These are phyloP conservation scores for Pythium insidiosum DNA, from an alignment of 352 stramenopile species.

Conservation along the genomic window DNA sequence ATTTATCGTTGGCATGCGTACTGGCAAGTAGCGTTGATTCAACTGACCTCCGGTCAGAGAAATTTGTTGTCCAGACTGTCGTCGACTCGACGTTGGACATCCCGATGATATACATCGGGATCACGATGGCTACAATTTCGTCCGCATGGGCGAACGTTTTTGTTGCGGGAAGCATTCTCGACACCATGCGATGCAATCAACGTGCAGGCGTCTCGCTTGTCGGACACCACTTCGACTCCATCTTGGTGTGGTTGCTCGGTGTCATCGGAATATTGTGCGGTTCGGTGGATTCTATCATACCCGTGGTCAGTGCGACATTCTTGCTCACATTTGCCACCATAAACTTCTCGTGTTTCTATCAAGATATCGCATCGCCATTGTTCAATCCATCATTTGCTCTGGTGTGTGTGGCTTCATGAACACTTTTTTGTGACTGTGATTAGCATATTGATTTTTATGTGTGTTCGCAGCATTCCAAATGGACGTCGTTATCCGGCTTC, in stretches of 20 bases:
- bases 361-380: conserved; percentile 28
- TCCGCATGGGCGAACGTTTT: conserved; percentile 43
- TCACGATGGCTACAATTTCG: conserved; percentile 30
- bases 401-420: conserved; percentile 10
- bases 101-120: conserved; percentile 30
- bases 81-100: conserved; percentile 38
- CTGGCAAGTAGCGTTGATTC: conserved; percentile 24
- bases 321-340: conserved; percentile 37
- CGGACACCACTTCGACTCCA: neutral
- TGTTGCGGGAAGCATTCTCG: conserved; percentile 12
- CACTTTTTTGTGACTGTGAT: neutral
- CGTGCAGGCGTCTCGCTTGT: neutral
- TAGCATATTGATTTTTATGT: neutral
- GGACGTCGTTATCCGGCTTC: conserved; percentile 33
- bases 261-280: conserved; percentile 27
- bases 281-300: conserved; percentile 29
- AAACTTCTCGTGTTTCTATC: conserved; percentile 50
- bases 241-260: conserved; percentile 23
- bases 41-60: conserved; percentile 18
- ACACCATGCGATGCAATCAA: neutral
- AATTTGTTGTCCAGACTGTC: conserved; percentile 28
- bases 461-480: conserved; percentile 33
- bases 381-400: conserved; percentile 35
- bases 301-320: conserved; percentile 31
- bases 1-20: conserved; percentile 21